These are phyloP conservation scores for Handroanthus guayacan DNA, from an alignment of 257 asterid genomes.

Conservation along the genomic window DNA sequence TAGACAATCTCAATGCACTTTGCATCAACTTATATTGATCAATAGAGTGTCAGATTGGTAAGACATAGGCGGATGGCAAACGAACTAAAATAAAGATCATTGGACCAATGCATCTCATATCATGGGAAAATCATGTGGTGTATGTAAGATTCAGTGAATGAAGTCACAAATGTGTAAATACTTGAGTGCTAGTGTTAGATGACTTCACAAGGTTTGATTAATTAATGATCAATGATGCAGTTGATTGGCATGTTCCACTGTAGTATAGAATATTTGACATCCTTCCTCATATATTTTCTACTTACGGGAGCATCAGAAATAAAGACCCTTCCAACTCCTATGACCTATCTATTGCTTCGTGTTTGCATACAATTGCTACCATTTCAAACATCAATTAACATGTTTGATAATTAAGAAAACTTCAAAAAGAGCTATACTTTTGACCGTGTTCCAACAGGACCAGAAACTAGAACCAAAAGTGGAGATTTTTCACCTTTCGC, in stretches of 20 bases:
- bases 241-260: neutral
- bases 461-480: neutral
- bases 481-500: neutral
- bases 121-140: neutral
- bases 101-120: neutral
- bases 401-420: neutral
- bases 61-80: neutral
- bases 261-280: neutral
- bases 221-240: neutral
- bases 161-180: neutral
- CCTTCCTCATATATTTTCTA: neutral
- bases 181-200: neutral
- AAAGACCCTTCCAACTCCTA: neutral
- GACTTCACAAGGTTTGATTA: neutral
- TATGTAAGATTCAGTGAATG: neutral
- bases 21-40: constrained; percentile 5
- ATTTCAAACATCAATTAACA: neutral
- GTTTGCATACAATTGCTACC: neutral
- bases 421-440: neutral
- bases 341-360: neutral
- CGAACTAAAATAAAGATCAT: neutral
- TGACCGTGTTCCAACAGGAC: neutral
- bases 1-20: constrained; percentile 1
- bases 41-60: neutral
- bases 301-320: neutral